Percentiles rank a stretch among this genome's conserved stretches.
phyloP scores from a whole-genome alignment of 2,329 filamentous ascomycete genomes.

The Fusarium drepaniforme region DNA sequence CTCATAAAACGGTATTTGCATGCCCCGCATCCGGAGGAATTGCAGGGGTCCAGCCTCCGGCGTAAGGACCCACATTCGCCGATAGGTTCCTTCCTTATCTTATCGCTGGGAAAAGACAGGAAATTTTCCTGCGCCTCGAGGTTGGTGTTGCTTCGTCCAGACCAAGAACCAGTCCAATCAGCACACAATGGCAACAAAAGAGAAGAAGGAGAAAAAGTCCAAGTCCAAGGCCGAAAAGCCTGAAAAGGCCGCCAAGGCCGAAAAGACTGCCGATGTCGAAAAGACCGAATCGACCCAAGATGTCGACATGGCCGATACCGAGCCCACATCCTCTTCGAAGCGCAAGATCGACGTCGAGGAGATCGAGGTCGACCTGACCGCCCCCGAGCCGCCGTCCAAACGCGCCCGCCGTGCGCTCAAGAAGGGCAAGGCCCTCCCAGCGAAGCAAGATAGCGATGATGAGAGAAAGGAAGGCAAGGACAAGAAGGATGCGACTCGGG shows the following conservation, averaged over 20 bases:
- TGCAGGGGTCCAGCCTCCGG: slow-evolving; percentile 27
- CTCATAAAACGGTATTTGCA: slow-evolving; percentile 16
- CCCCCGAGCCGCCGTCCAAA: slow-evolving; percentile 96
- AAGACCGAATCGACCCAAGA: slow-evolving; percentile 23
- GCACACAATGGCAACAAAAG: slow-evolving; percentile 44
- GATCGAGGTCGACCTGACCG: slow-evolving; percentile 88
- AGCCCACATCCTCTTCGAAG: slow-evolving; percentile 58
- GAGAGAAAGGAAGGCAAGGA: slow-evolving; percentile 54
- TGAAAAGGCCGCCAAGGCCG: slow-evolving; percentile 15
- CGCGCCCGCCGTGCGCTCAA: slow-evolving; percentile 91
- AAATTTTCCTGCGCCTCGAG: slow-evolving; percentile 20
- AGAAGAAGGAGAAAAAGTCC: slow-evolving; percentile 41
- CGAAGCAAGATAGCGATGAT: slow-evolving; percentile 53
- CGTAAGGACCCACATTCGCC: slow-evolving; percentile 24
- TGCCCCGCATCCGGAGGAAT: slow-evolving; percentile 26
- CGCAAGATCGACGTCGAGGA: slow-evolving; percentile 78
- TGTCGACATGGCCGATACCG: slow-evolving; percentile 26
- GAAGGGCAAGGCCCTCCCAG: slow-evolving; percentile 76
- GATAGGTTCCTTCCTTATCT: slow-evolving; percentile 39
- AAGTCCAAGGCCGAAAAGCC: slow-evolving; percentile 30
- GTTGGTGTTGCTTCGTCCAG: background rate
- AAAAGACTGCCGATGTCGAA: slow-evolving; percentile 21
- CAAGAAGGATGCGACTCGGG: slow-evolving; percentile 68
- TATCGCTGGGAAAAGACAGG: slow-evolving; percentile 37
- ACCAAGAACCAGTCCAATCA: slow-evolving; percentile 15